A percentile compares a stretch with the other conserved stretches of the same genome.
Conservation (phyloP, 192 early-diverging fungal genomes). For the Linnemannia exigua region DNA sequence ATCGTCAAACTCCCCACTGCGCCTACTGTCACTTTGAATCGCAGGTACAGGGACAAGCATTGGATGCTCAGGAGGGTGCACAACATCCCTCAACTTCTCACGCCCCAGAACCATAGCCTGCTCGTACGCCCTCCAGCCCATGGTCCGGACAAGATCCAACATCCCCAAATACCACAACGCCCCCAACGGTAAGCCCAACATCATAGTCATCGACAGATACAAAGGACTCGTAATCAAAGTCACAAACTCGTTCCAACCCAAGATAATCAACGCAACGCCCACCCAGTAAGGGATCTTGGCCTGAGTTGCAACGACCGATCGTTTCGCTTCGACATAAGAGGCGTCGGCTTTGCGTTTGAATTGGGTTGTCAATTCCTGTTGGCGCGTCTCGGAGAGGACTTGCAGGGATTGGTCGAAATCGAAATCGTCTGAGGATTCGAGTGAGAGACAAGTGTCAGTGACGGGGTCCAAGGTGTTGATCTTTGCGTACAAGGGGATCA, state of each 20-base stretch:
- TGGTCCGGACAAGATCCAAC: conserved; percentile 20
- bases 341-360: conserved; percentile 92
- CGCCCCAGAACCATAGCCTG: conserved; percentile 22
- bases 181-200: conserved; percentile 21
- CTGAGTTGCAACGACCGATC: conserved; percentile 89
- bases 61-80: conserved; percentile 4
- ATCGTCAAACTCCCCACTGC: neutral
- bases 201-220: conserved; percentile 68
- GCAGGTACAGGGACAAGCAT: neutral
- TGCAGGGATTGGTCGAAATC: conserved; percentile 70
- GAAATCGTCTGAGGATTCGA: conserved; percentile 62
- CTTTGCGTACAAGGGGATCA: conserved; percentile 27
- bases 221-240: conserved; percentile 87
- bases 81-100: conserved; percentile 27
- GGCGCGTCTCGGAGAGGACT: conserved; percentile 70
- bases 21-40: neutral
- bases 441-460: neutral
- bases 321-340: conserved; percentile 95
- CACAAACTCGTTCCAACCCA: conserved; percentile 98
- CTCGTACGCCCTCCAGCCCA: conserved; percentile 21
- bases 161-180: conserved; percentile 46
- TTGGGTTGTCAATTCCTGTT: conserved; percentile 77
- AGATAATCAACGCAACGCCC: conserved; percentile 69
- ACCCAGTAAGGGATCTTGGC: conserved; percentile 93
- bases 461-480: conserved; percentile 38